phyloP scores from a whole-genome alignment of 1,284 basidiomycete species.

The Veloboletus limbatus region DNA sequence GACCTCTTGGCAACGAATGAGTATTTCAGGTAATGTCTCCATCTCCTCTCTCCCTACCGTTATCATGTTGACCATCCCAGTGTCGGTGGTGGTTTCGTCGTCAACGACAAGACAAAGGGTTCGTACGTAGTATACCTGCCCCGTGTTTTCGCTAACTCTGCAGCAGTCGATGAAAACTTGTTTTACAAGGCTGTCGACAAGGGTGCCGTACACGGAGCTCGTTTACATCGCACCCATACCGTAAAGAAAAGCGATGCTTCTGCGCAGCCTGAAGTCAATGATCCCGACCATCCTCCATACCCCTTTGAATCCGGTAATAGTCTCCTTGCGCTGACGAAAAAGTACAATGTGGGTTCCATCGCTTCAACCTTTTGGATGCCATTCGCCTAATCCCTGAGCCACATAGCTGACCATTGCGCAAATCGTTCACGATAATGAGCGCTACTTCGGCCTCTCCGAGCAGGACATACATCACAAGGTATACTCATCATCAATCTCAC shows the following conservation, averaged over 20 bases:
- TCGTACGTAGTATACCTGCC: slow-evolving; percentile 3
- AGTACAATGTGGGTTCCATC: slow-evolving; percentile 68
- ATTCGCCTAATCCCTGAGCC: slow-evolving; percentile 9
- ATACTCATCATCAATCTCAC: slow-evolving; percentile 11
- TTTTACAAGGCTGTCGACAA: slow-evolving; percentile 97
- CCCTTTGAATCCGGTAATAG: slow-evolving; percentile 82
- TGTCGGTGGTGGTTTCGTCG: slow-evolving; percentile 89
- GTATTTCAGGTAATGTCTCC: slow-evolving; percentile 66
- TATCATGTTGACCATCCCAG: slow-evolving; percentile 34
- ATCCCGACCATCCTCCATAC: slow-evolving; percentile 65
- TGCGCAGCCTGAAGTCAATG: slow-evolving; percentile 23
- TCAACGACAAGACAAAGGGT: slow-evolving; percentile 86
- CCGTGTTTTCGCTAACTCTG: slow-evolving; percentile 6
- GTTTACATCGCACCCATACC: slow-evolving; percentile 70
- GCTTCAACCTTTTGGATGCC: neutral
- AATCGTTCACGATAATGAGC: slow-evolving; percentile 94
- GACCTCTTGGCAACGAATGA: slow-evolving; percentile 92
- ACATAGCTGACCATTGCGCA: slow-evolving; percentile 90
- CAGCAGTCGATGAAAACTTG: slow-evolving; percentile 83
- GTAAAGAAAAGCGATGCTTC: slow-evolving; percentile 26
- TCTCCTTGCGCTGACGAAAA: slow-evolving; percentile 73
- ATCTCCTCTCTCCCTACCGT: neutral
- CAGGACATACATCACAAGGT: slow-evolving; percentile 78
- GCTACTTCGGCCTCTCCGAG: slow-evolving; percentile 71
- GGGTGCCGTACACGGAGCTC: slow-evolving; percentile 69